Base-by-base conservation (phyloP, 108 stramenopile genomes). In the Skeletonema menzelii region DNA sequence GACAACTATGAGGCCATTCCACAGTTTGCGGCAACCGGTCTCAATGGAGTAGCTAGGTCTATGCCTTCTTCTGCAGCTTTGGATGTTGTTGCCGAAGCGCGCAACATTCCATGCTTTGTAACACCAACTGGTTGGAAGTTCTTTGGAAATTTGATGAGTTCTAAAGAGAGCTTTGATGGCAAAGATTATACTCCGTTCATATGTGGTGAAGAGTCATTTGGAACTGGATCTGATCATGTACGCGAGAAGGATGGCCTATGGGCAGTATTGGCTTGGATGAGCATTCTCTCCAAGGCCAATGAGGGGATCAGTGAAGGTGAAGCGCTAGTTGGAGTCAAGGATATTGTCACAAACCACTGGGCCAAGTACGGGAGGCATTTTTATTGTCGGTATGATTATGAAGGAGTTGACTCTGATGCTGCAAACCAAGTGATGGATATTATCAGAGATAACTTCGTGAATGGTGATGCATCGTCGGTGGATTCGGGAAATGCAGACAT, bases 101-200 rank as follows among this genome's bases (percentile, higher is more conserved):
- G 84, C 38, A 84, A 71, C 63, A 92, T 99, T 70, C 91, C 91
- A 8, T 86, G 74, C 60, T 99, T 99, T 82, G 95, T 93, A 22
- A 97, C 96, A 5, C 99, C 99, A 10, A 99, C 99, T 42, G 99
- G 99, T 28, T 99, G 99, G 99, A 99, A 99, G 82, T 99, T 96
- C 84, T 99, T 99, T 81, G 98, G 98, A 13, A 99, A 99, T 77
- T 76, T 98, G 22, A 99, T 99, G 99, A 93, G 95, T 67, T 95
- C 95, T 32, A 95, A 95, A 69, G 97, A 93, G 65, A 85, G 90
- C 61, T 95, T 95, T 65, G 86, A 73, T 20, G 85, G 87, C 27
- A 77, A 70, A 38, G 93, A 98, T 74, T 98, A 96, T 72, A 91
- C 89, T 7, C 99, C 99, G 0, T 96, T 99, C 61, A 85, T 99